A percentile compares a stretch with the other conserved stretches of the same genome.
These are phyloP conservation scores for Diplocarpon rosae DNA, from an alignment of 2,329 filamentous ascomycete species.

Conservation along the genomic window DNA sequence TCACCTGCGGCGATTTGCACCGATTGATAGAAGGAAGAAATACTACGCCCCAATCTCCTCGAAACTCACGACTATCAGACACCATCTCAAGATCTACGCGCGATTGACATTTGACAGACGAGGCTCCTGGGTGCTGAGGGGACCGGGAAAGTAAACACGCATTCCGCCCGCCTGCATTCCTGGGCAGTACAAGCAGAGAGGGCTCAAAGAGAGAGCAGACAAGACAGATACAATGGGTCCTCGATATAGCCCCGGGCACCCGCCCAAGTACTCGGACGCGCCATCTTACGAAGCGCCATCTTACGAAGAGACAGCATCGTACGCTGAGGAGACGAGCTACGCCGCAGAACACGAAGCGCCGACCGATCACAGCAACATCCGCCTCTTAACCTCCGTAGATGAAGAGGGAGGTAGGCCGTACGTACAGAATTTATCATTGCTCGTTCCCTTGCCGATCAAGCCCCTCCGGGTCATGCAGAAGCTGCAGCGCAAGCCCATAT, in stretches of 20 bases:
- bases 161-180: neutral
- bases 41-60: too few relatives aligned
- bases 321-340: too few relatives aligned
- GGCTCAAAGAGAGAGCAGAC: too few relatives aligned
- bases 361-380: constrained; percentile 31
- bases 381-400: constrained; percentile 52
- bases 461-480: constrained; percentile 2
- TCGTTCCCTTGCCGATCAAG: constrained; percentile 2
- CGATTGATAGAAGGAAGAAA: too few relatives aligned
- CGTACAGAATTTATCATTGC: constrained; percentile 31
- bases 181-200: too few relatives aligned
- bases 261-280: constrained; percentile 44
- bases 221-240: constrained; percentile 24
- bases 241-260: constrained; percentile 38
- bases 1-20: too few relatives aligned
- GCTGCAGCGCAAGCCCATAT: too few relatives aligned
- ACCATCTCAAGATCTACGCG: too few relatives aligned
- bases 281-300: constrained; percentile 42
- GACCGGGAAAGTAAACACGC: constrained; percentile 10
- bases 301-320: constrained; percentile 37
- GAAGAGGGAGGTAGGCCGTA: constrained; percentile 39
- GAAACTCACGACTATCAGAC: too few relatives aligned
- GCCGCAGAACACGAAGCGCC: too few relatives aligned
- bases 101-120: too few relatives aligned
- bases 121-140: too few relatives aligned